These are phyloP conservation scores for Boletales sp. DNA, from an alignment of 768 basidiomycete species.

Conservation along the genomic window DNA sequence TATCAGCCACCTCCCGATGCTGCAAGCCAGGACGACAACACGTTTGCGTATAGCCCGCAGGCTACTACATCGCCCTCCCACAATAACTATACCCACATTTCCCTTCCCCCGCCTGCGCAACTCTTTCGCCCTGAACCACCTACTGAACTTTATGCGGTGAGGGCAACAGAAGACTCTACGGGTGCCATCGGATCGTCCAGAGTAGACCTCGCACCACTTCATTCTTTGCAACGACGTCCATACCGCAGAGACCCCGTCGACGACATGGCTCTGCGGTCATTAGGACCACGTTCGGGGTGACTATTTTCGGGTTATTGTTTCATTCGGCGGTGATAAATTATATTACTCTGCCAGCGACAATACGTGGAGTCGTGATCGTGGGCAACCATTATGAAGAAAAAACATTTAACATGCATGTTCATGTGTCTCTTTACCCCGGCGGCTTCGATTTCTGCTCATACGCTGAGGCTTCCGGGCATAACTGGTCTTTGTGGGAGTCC, in stretches of 20 bases:
- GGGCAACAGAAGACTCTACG: constrained; percentile 16
- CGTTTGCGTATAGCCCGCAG: constrained; percentile 9
- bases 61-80: constrained; percentile 7
- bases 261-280: constrained; percentile 54
- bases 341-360: constrained; percentile 15
- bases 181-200: constrained; percentile 23
- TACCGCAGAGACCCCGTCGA: constrained; percentile 61
- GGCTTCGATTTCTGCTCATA: neutral
- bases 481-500: neutral
- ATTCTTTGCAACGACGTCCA: constrained; percentile 51
- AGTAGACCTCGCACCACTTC: constrained; percentile 55
- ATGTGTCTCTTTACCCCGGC: neutral
- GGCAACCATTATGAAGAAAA: constrained; percentile 5
- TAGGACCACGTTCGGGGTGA: constrained; percentile 38
- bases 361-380: constrained; percentile 5
- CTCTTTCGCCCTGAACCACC: constrained; percentile 26
- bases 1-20: constrained; percentile 8
- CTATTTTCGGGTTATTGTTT: constrained; percentile 22
- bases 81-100: constrained; percentile 19
- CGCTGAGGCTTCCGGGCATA: neutral
- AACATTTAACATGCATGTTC: neutral
- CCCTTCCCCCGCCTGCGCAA: constrained; percentile 32
- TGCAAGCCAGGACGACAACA: constrained; percentile 5
- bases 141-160: constrained; percentile 29
- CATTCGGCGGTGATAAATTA: constrained; percentile 21